phyloP scores from a whole-genome alignment of 495 filamentous ascomycete species.

The Geopyxis carbonaria region DNA sequence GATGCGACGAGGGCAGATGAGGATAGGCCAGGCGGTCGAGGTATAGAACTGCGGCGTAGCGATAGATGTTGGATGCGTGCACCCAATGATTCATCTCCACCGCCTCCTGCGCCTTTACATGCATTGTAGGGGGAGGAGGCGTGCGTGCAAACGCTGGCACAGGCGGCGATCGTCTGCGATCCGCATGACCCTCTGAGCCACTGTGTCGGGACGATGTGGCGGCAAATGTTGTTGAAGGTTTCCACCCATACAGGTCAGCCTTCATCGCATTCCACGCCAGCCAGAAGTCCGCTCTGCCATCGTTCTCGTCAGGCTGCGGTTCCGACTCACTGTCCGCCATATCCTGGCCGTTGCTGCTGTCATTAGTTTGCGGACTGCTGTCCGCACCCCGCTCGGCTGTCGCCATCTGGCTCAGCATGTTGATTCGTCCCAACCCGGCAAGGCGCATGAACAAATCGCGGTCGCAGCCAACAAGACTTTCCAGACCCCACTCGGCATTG shows the following conservation, averaged over 20 bases:
- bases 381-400: too few species aligned
- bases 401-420: slow-evolving; percentile 60
- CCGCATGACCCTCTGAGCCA: background rate
- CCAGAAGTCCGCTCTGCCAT: slow-evolving; percentile 21
- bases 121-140: slow-evolving; percentile 19
- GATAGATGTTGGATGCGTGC: slow-evolving; percentile 64
- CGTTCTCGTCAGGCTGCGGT: slow-evolving; percentile 17
- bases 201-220: slow-evolving; percentile 19
- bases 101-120: slow-evolving; percentile 19
- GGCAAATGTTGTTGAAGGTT: slow-evolving; percentile 15
- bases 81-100: slow-evolving; percentile 23
- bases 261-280: slow-evolving; percentile 22
- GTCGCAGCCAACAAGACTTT: slow-evolving; percentile 81
- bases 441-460: slow-evolving; percentile 61
- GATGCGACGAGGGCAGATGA: slow-evolving; percentile 50
- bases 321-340: slow-evolving; percentile 14
- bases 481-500: slow-evolving; percentile 57
- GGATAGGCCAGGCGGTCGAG: slow-evolving; percentile 76
- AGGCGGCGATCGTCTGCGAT: background rate
- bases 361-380: slow-evolving; percentile 20
- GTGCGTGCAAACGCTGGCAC: slow-evolving; percentile 8
- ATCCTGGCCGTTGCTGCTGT: background rate
- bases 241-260: slow-evolving; percentile 15
- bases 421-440: slow-evolving; percentile 62
- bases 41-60: slow-evolving; percentile 76